Base-by-base conservation (phyloP, 257 asterid genomes). In the Lithospermum erythrorhizon region DNA sequence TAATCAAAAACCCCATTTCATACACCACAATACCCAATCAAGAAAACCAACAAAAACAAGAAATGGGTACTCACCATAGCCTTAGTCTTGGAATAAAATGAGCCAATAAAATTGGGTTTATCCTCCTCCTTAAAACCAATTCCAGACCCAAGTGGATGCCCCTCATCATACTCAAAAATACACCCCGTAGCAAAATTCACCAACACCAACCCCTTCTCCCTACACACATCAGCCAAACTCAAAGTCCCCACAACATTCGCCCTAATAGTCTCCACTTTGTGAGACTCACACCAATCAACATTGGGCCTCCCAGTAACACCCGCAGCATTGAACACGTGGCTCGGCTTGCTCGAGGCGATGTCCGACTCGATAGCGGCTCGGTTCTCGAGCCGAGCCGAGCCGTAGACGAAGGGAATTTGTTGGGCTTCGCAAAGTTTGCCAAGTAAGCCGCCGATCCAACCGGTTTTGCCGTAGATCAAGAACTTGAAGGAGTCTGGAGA, bases 221-320 rank as follows among this genome's bases (percentile, higher is more conserved):
- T 65, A 79, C 95, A 87, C 0, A 87, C 82, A 72, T 87, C 96
- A 59, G 95, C 95, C 18, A 85, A 86, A 61, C 95, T 85, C 70
- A 87, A 75, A 24, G 96, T 85, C 22, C 96, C 96, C 63, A 68
- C 87, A 30, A 87, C 95, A 56, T 87, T 87, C 3, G 96, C 71
- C 3, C 95, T 79, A 68, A 87, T 85, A 4, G 95, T 87, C 79
- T 87, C 96, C 24, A 79, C 93, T 84, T 87, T 87, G 63, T 87
- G 93, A 17, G 94, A 70, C 73, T 87, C 96, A 61, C 96, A 87
- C 95, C 96, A 87, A 75, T 87, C 96, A 27, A 87, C 96, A 72
- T 87, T 87, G 11, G 96, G 96, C 17, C 96, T 78, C 20, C 96
- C 96, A 0, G 94, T 87, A 6, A 87, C 89, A 0, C 96, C 96